Evolutionary conservation across 148 eudicot genomes (phyloP).

Genomic region (Fagopyrum homotropicum): DNA sequence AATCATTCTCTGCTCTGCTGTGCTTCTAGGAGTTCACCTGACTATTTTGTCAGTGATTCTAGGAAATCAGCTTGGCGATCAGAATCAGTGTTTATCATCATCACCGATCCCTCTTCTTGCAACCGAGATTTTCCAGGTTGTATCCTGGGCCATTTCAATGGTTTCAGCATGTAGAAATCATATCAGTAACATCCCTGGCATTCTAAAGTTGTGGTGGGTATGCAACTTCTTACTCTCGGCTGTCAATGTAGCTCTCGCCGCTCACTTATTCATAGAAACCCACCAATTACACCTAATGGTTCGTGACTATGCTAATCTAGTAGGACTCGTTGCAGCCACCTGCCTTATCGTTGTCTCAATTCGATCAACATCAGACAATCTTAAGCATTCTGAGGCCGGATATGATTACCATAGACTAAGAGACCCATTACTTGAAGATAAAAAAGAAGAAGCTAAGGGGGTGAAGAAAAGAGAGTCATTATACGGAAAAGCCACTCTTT

Average conservation of each 20-base stretch:
- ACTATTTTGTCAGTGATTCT: slow-evolving; percentile 24
- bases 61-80: slow-evolving; percentile 21
- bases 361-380: slow-evolving; percentile 40
- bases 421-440: slow-evolving; percentile 20
- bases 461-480: slow-evolving; percentile 40
- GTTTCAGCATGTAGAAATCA: slow-evolving; percentile 30
- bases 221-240: slow-evolving; percentile 57
- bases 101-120: slow-evolving; percentile 24
- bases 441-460: slow-evolving; percentile 25
- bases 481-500: slow-evolving; percentile 64
- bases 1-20: slow-evolving; percentile 36
- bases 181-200: slow-evolving; percentile 39
- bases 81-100: slow-evolving; percentile 27
- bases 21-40: slow-evolving; percentile 45
- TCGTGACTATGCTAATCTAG: slow-evolving; percentile 32
- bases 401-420: slow-evolving; percentile 41
- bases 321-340: slow-evolving; percentile 43
- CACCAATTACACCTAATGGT: slow-evolving; percentile 25
- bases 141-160: slow-evolving; percentile 47
- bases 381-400: slow-evolving; percentile 12
- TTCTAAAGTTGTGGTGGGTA: slow-evolving; percentile 75
- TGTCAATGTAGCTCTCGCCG: slow-evolving; percentile 32
- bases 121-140: slow-evolving; percentile 49
- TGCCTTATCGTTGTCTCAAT: slow-evolving; percentile 46
- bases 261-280: slow-evolving; percentile 24